These are phyloP conservation scores for Aegilops longissima DNA, from an alignment of 176 grass and related monocot species.

Conservation along the genomic window DNA sequence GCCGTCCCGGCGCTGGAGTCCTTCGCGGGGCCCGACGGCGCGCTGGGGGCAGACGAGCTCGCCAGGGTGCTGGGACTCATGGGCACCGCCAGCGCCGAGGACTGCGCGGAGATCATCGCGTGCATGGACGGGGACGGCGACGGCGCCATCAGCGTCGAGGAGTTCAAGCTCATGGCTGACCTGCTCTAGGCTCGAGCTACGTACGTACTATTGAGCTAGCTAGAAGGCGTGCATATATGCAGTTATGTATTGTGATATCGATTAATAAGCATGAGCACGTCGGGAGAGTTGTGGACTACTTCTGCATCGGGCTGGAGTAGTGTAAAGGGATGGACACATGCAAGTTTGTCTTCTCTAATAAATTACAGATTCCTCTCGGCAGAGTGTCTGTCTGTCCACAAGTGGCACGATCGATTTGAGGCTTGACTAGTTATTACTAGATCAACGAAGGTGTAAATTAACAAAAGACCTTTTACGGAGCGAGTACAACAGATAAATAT, in stretches of 20 bases:
- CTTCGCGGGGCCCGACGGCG: slow-evolving; percentile 22
- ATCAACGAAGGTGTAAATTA: too few species aligned
- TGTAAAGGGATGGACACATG: background rate
- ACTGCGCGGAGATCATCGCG: slow-evolving; percentile 69
- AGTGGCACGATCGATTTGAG: too few species aligned
- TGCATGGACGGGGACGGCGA: slow-evolving; percentile 76
- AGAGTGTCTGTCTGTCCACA: too few species aligned
- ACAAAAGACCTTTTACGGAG: too few species aligned
- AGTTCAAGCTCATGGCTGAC: slow-evolving; percentile 62
- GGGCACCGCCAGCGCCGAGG: slow-evolving; percentile 47
- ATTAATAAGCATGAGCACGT: background rate
- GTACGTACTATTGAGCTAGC: background rate
- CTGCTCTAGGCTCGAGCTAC: slow-evolving; percentile 39
- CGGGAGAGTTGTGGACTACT: background rate
- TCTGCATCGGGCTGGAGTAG: too few species aligned
- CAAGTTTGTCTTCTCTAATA: background rate
- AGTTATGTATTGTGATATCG: background rate
- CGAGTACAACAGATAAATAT: too few species aligned
- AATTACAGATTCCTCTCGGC: too few species aligned
- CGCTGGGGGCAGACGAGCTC: slow-evolving; percentile 53
- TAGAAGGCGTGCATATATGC: background rate
- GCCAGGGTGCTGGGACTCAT: slow-evolving; percentile 43
- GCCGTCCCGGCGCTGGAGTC: slow-evolving; percentile 50
- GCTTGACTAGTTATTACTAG: too few species aligned
- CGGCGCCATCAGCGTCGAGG: slow-evolving; percentile 63